Conservation (phyloP, 1,139 yeast species). For the Suhomyces atakaporum region DNA sequence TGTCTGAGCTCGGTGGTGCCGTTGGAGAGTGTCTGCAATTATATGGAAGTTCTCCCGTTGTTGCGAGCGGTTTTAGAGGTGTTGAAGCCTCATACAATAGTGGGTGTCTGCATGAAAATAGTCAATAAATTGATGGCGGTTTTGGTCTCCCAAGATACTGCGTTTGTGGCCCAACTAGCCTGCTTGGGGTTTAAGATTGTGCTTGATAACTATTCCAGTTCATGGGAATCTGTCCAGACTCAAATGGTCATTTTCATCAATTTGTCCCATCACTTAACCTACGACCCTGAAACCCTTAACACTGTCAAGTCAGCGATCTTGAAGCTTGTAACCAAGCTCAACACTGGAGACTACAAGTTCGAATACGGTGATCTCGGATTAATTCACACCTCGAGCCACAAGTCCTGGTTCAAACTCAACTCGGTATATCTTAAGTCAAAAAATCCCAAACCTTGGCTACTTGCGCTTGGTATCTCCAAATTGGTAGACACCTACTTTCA, state of each 20-base stretch:
- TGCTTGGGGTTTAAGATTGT: constrained; percentile 34
- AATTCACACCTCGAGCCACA: constrained; percentile 9
- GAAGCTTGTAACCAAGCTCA: constrained; percentile 21
- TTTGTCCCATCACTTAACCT: too few relatives aligned
- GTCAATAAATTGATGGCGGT: constrained; percentile 40
- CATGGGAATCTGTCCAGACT: constrained; percentile 32
- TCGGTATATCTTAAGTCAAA: constrained; percentile 25
- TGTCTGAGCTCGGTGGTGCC: constrained; percentile 27
- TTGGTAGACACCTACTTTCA: constrained; percentile 30
- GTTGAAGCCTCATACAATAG: constrained; percentile 23
- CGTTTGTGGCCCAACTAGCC: constrained; percentile 31
- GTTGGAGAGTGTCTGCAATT: constrained; percentile 23
- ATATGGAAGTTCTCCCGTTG: constrained; percentile 26
- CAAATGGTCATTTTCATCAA: constrained; percentile 42
- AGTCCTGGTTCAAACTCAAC: constrained; percentile 33
- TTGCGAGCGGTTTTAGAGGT: constrained; percentile 20
- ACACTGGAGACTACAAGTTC: constrained; percentile 22
- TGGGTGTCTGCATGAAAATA: constrained; percentile 32
- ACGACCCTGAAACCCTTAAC: too few relatives aligned
- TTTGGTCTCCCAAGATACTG: constrained; percentile 34
- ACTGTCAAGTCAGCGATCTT: too few relatives aligned
- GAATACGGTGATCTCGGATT: constrained; percentile 24
- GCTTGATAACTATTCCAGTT: constrained; percentile 29
- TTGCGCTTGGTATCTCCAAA: constrained; percentile 30
- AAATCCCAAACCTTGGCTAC: constrained; percentile 35